Evolutionary conservation across 441 rosid species (phyloP), one percentile per base, ranked within the genome.

Genomic region (Gossypium schwendimanii): DNA sequence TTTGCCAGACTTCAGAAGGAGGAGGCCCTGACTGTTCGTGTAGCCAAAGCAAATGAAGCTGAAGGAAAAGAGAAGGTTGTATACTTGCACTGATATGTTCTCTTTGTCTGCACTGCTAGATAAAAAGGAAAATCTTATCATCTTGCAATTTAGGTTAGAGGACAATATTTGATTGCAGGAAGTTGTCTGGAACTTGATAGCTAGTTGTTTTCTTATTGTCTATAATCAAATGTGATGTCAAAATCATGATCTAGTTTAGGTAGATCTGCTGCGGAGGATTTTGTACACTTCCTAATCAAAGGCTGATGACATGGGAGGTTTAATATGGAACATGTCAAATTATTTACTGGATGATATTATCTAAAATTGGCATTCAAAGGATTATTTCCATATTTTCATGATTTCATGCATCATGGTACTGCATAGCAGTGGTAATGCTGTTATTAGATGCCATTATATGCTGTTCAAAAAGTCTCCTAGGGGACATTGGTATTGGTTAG

Each of bases 1-100:
- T 64, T 75, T 90, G 67, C 63, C 87, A 95, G 99, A 84, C 71
- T 81, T 54, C 98, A 95, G 77, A 93, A 91, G 76, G 97, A 95
- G 74, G 99, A 95, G 83, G 97, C 99, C 60, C 79, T 95, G 58
- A 88, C 88, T 79, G 96, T 88, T 86, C 97, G 97, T 74, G 91
- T 85, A 31, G 72, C 87, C 72, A 95, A 91, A 86, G 84, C 95
- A 74, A 84, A 82, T 77, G 98, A 95, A 86, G 86, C 87, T 66
- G 80, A 81, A 66, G 95, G 84, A 82, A 93, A 84, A 73, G 99
- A 93, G 83, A 93, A 91, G 99, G 99, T 95, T 76, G 62, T 63
- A n/a, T 74, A 71, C 69, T 76, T 58, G 58, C 0, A 3, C 33
- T 63, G n/a, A 44, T 44, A 31, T 66, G 55, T 68, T 53, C n/a